These are phyloP conservation scores for Coemansia sp. DNA, from an alignment of 192 early-diverging fungal species.

Conservation along the genomic window DNA sequence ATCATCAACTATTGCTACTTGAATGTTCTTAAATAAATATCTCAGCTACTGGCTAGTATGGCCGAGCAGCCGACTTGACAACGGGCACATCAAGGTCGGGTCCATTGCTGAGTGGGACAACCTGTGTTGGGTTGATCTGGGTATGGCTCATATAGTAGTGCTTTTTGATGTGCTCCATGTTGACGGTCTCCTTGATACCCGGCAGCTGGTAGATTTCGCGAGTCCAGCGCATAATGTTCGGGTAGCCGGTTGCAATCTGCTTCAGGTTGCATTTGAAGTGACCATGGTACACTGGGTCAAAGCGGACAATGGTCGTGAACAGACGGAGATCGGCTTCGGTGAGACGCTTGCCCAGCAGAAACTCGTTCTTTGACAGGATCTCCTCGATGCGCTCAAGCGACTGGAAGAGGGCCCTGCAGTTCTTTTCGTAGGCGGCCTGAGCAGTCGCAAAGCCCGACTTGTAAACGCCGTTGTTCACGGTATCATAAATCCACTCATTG, in stretches of 20 bases:
- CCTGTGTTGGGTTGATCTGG: slow-evolving; percentile 89
- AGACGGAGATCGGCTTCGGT: slow-evolving; percentile 96
- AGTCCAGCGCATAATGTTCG: slow-evolving; percentile 84
- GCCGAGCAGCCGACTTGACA: slow-evolving; percentile 37
- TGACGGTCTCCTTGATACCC: slow-evolving; percentile 78
- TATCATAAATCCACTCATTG: slow-evolving; percentile 93
- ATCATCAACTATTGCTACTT: no score
- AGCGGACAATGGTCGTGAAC: slow-evolving; percentile 94
- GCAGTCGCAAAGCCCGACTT: slow-evolving; percentile 90
- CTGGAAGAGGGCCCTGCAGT: slow-evolving; percentile 73
- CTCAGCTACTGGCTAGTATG: slow-evolving; percentile 15
- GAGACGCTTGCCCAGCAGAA: slow-evolving; percentile 75
- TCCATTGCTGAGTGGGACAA: slow-evolving; percentile 79
- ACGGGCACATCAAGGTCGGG: slow-evolving; percentile 54
- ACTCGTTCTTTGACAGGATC: slow-evolving; percentile 72
- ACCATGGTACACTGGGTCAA: slow-evolving; percentile 92
- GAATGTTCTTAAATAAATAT: background rate
- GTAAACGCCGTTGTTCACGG: slow-evolving; percentile 96
- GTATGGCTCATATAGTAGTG: slow-evolving; percentile 92
- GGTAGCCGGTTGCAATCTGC: slow-evolving; percentile 86
- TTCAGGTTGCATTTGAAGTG: slow-evolving; percentile 97
- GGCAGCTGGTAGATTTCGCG: slow-evolving; percentile 82
- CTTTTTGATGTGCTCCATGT: slow-evolving; percentile 95
- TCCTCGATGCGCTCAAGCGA: slow-evolving; percentile 84
- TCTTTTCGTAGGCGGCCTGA: slow-evolving; percentile 82